Evolutionary conservation across 305 asterid species (phyloP), one percentile per base, ranked within the genome.

Genomic region (Petunia hybrid): DNA sequence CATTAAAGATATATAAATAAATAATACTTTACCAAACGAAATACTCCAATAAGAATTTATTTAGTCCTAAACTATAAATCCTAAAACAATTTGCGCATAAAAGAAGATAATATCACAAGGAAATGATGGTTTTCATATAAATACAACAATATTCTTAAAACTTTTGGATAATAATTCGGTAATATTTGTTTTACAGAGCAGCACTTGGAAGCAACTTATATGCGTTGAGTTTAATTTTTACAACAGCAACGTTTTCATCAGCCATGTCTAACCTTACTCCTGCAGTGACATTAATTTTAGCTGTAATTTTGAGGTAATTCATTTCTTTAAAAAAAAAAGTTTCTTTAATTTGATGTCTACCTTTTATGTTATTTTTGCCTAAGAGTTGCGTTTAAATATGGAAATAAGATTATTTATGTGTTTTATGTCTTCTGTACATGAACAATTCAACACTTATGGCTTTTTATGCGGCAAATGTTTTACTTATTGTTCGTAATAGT

Each of bases 221-320:
- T 65, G 88, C 88, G 3, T 85, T 83, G 80, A 78, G 86, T 60
- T 41, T 86, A 48, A 77, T 83, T 36, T 74, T 83, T 74, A 81
- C 88, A 13, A 83, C 88, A 6, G 83, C 88, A 77, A 83, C 88
- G 51, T 81, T 77, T 56, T 80, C 86, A 57, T 75, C 88, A 74
- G 84, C 88, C 61, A 81, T 86, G 86, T 51, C 83, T 48, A 86
- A 83, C 77, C 57, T 78, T 45, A 81, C 82, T 81, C 88, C 88
- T 77, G 85, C 86, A 71, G 79, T 86, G 22, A 86, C 88, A 6
- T 65, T 86, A 16, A 40, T 83, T 71, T 8, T 86, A 83, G 84
- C 88, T 62, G 42, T 83, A 10, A n/a, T 78, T 57, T 53, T 83
- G 35, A 53, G 86, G 88, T 85, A 85, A 14, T 75, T 36, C n/a